Conservation (phyloP, 1,284 basidiomycete genomes). For the Apiotrichum brassicae region DNA sequence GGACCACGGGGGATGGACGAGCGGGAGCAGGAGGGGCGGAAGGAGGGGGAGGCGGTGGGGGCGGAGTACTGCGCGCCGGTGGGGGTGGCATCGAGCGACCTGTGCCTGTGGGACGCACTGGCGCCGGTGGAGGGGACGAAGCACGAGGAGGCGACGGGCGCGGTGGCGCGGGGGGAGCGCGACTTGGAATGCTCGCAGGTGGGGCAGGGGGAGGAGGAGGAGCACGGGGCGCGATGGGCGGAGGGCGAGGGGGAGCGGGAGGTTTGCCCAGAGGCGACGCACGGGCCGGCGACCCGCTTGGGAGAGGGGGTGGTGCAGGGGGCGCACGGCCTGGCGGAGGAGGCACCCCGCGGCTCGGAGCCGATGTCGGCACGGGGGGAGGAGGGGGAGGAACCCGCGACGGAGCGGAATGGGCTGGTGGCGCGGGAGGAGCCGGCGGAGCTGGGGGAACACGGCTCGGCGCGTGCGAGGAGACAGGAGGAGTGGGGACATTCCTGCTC, state of each 20-base stretch:
- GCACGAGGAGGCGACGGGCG: constrained; percentile 47
- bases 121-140: constrained; percentile 1
- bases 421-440: constrained; percentile 19
- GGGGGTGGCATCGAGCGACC: constrained; percentile 9
- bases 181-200: constrained; percentile 48
- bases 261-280: constrained; percentile 13
- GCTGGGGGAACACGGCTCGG: constrained; percentile 9
- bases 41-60: constrained; percentile 40
- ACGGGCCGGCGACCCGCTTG: constrained; percentile 4
- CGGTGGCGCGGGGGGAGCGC: constrained; percentile 62
- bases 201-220: constrained; percentile 19
- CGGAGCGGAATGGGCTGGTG: constrained; percentile 9
- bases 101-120: background rate
- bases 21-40: constrained; percentile 38
- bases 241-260: constrained; percentile 30
- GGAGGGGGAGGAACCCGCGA: background rate
- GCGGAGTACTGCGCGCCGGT: constrained; percentile 23
- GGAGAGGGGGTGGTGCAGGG: constrained; percentile 52
- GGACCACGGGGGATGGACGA: background rate
- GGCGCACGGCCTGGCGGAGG: constrained; percentile 61
- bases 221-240: constrained; percentile 9
- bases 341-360: constrained; percentile 4
- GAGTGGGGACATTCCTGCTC: background rate
- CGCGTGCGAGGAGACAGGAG: background rate
- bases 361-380: background rate